Evolutionary conservation across 2,329 filamentous ascomycete species (phyloP), one percentile per base, ranked within the genome.

Genomic region (Trichophyton schoenleinii): DNA sequence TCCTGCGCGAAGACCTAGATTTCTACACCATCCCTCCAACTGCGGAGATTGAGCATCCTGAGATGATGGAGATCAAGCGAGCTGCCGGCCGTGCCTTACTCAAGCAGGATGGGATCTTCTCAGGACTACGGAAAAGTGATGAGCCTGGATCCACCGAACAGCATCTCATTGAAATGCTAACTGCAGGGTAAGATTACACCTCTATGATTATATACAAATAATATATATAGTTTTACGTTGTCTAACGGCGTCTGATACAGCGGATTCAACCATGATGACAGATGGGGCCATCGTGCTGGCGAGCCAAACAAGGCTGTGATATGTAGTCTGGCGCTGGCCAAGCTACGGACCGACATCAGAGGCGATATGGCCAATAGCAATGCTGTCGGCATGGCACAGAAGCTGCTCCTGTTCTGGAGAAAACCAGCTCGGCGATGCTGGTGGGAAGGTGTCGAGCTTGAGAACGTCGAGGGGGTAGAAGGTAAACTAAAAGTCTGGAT

Each of bases 221-320:
- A 13, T 28, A 28, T 28, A 28, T 22, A 22, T 22, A n/a, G 1
- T 18, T 18, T 42, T 57, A 22, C 18, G 41, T 46, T 28, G 57
- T 52, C 46, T 59, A 18, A 48, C 15, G 53, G 53, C n/a, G n/a
- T 42, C 15, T 2, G 15, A 0, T 55, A 8, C 67, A 97, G 94
- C 67, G 94, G 94, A 42, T 99, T 99, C 78, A 91, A 97, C 72
- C 89, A 95, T 70, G 89, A 96, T 66, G 94, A 99, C 72, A 82
- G 79, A 65, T 99, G 94, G 94, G 94, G 94, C 38, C 92, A 99
- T 74, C 88, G 94, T 63, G 92, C 94, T n/a, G 89, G 90, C 61
- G 94, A 99, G 75, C 94, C 94, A 11, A 95, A 95, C 79, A 99
- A 99, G 78, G 94, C 94, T 20, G 94, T 99, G 63, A 94, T 99